Evolutionary conservation across 2,329 filamentous ascomycete species (phyloP), one percentile per base, ranked within the genome.

Genomic region (Ramularia endophylla): DNA sequence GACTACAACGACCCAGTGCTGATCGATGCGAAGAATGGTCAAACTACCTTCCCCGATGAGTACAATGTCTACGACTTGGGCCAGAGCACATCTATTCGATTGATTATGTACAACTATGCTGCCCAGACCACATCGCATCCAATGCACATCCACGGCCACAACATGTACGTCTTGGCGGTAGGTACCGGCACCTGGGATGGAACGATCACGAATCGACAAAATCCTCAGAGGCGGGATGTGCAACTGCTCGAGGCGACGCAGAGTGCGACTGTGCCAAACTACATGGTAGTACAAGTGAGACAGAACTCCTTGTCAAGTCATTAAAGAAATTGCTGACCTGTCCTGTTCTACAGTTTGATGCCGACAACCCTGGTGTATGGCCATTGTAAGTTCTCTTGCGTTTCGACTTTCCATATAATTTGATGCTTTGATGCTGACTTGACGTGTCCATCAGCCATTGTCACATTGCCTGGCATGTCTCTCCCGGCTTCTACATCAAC

Each of bases 141-240:
- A 3, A 71, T 73, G 66, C 66, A 69, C 51, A 48, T 72, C 11
- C 70, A 72, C 59, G 67, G 70, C n/a, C 70, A 72, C 52, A 67
- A 72, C 52, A 65, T 71, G 55, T 66, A 56, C 61, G 55, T 59
- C 52, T 62, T 72, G 2, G 63, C 63, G 9, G 57, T 63, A 38
- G 69, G 69, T n/a, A 30, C n/a, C n/a, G n/a, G n/a, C n/a, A n/a
- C n/a, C n/a, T n/a, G n/a, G n/a, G n/a, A n/a, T n/a, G n/a, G n/a
- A n/a, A n/a, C n/a, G n/a, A n/a, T n/a, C n/a, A n/a, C n/a, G n/a
- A n/a, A n/a, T n/a, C n/a, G n/a, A n/a, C n/a, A n/a, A n/a, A n/a
- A n/a, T n/a, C n/a, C n/a, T n/a, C n/a, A n/a, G n/a, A n/a, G n/a
- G n/a, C n/a, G n/a, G n/a, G n/a, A n/a, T n/a, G n/a, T n/a, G n/a